These are phyloP conservation scores for Chaetomium olivaceum DNA, from an alignment of 2,329 filamentous ascomycete species.

Conservation along the genomic window DNA sequence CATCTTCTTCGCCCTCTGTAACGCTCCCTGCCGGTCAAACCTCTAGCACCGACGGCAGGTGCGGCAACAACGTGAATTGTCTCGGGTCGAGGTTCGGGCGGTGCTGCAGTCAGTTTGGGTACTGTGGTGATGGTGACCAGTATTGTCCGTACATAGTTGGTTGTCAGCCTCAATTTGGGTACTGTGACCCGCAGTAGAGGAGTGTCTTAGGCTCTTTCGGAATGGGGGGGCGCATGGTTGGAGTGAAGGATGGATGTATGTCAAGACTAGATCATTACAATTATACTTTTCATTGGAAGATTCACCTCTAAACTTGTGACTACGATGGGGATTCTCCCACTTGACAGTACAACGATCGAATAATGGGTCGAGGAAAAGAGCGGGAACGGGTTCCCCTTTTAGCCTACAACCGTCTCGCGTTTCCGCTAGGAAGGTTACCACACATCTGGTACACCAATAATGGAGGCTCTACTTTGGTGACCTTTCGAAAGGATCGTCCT, in stretches of 20 bases:
- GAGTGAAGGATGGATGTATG: neutral
- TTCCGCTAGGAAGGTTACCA: neutral
- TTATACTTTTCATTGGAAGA: neutral
- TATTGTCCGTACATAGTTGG: slow-evolving; percentile 35
- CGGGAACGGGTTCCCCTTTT: neutral
- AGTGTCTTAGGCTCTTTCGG: neutral
- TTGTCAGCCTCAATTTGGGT: slow-evolving; percentile 36
- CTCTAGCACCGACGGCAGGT: slow-evolving; percentile 33
- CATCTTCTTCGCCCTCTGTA: slow-evolving; percentile 20
- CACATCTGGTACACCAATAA: neutral
- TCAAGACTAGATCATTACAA: slow-evolving; percentile 2
- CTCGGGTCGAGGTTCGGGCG: slow-evolving; percentile 30
- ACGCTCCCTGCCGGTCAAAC: slow-evolving; percentile 29
- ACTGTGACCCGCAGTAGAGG: slow-evolving; percentile 32
- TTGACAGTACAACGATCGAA: neutral
- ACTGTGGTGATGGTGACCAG: slow-evolving; percentile 36
- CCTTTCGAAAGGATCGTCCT: no score
- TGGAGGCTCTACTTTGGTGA: neutral
- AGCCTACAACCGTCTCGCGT: neutral
- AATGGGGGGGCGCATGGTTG: no score
- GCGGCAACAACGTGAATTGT: slow-evolving; percentile 32
- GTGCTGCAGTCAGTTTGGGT: slow-evolving; percentile 37
- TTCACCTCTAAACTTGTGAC: neutral
- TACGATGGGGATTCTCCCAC: neutral
- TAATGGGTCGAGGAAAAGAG: neutral